Evolutionary conservation across 306 rosid species (phyloP).

Genomic region (Calophaca sinica): DNA sequence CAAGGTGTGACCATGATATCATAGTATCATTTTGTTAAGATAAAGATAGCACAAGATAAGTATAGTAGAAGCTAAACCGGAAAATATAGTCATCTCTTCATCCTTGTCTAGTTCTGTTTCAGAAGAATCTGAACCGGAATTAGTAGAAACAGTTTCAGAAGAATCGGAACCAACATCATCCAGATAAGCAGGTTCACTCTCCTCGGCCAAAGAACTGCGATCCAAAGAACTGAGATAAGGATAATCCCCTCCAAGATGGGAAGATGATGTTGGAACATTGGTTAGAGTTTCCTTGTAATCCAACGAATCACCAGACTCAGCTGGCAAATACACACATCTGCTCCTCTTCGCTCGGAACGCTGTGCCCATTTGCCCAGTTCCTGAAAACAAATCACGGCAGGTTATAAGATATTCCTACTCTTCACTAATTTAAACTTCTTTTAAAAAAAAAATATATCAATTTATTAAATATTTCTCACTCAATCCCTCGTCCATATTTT

Average conservation of each 20-base stretch:
- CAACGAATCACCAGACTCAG: slow-evolving; percentile 83
- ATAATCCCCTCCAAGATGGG: slow-evolving; percentile 58
- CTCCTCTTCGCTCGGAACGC: slow-evolving; percentile 76
- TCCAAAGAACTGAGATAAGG: slow-evolving; percentile 59
- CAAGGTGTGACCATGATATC: slow-evolving; percentile 14
- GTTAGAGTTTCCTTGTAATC: slow-evolving; percentile 65
- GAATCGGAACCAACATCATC: slow-evolving; percentile 71
- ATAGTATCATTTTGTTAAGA: slow-evolving; percentile 14
- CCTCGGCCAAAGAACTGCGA: slow-evolving; percentile 66
- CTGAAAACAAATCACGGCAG: slow-evolving; percentile 64
- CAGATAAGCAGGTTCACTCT: slow-evolving; percentile 71
- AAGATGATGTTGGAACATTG: slow-evolving; percentile 62
- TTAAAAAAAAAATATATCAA: slow-evolving; percentile 46
- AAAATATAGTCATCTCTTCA: slow-evolving; percentile 69
- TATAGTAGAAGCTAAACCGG: slow-evolving; percentile 64
- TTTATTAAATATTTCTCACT: slow-evolving; percentile 45
- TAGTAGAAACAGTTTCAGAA: slow-evolving; percentile 68
- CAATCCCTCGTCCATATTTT: slow-evolving; percentile 47
- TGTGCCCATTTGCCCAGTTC: slow-evolving; percentile 60
- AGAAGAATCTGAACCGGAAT: slow-evolving; percentile 76
- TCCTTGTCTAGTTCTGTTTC: slow-evolving; percentile 77
- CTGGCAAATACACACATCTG: slow-evolving; percentile 63
- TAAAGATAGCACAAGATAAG: slow-evolving; percentile 22
- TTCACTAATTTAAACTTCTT: slow-evolving; percentile 36
- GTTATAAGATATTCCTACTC: slow-evolving; percentile 45